These are phyloP conservation scores for Colletotrichum lindemuthianum DNA, from an alignment of 2,329 filamentous ascomycete species.

Conservation along the genomic window DNA sequence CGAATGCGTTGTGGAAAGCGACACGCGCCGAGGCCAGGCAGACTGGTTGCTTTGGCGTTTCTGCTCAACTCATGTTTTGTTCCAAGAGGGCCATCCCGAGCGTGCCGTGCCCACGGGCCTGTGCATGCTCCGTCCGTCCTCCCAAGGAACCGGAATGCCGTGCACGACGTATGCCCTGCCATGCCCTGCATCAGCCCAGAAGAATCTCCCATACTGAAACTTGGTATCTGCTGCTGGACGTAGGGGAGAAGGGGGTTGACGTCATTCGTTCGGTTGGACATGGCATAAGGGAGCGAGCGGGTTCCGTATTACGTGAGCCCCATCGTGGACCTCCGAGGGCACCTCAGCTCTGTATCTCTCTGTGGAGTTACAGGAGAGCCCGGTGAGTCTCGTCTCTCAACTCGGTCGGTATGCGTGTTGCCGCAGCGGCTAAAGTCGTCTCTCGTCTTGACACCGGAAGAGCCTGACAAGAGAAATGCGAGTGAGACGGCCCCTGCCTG, in stretches of 20 bases:
- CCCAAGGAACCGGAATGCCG: conserved; percentile 31
- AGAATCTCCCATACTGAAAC: conserved; percentile 23
- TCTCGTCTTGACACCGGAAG: no score
- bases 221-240: conserved; percentile 2
- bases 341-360: no score
- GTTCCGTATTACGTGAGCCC: conserved; percentile 19
- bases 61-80: conserved; percentile 15
- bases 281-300: conserved; percentile 12
- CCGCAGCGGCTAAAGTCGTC: background rate
- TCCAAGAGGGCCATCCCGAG: conserved; percentile 8
- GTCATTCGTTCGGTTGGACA: conserved; percentile 14
- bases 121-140: conserved; percentile 7
- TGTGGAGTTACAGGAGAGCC: no score
- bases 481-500: conserved; percentile 26
- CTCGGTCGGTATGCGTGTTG: background rate
- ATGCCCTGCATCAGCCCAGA: conserved; percentile 14
- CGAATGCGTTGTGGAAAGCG: background rate
- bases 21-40: no score
- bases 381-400: no score
- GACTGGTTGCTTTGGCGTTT: conserved; percentile 30
- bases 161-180: background rate
- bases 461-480: conserved; percentile 6
- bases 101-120: conserved; percentile 22
- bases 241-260: background rate
- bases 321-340: background rate